These are phyloP conservation scores for Corylus avellana DNA, from an alignment of 306 rosid species.

Conservation along the genomic window DNA sequence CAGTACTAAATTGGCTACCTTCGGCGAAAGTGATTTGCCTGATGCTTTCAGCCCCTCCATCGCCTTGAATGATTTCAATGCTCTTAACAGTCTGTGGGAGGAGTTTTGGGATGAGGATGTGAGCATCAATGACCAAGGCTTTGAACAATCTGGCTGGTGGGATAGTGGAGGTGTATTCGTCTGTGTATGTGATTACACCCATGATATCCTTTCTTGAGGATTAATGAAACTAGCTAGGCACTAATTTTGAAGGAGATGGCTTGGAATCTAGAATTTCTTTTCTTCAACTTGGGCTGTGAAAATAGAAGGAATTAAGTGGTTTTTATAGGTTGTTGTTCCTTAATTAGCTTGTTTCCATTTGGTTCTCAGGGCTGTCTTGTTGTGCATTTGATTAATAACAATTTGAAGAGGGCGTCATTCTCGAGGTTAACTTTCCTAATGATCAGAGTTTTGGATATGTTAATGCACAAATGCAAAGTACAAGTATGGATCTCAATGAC, in stretches of 20 bases:
- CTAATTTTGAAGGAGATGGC: too few species aligned
- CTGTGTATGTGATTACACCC: conserved; percentile 1
- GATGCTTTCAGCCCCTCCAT: conserved; percentile 51
- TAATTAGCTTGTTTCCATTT: neutral
- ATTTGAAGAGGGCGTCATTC: neutral
- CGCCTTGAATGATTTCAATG: conserved; percentile 38
- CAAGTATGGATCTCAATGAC: too few species aligned
- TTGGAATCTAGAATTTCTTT: too few species aligned
- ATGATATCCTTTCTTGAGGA: neutral
- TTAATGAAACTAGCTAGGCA: neutral
- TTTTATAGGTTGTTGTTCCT: neutral
- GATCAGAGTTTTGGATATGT: too few species aligned
- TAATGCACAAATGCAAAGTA: too few species aligned
- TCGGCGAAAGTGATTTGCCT: conserved; percentile 42
- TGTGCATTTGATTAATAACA: neutral
- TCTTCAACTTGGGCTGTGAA: neutral
- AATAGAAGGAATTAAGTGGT: neutral
- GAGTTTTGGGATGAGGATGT: conserved; percentile 33
- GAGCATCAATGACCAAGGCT: conserved; percentile 40
- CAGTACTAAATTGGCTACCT: conserved; percentile 16
- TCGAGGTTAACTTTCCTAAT: neutral
- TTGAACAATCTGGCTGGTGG: conserved; percentile 38
- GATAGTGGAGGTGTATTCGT: conserved; percentile 26
- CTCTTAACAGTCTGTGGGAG: conserved; percentile 30
- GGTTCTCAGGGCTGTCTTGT: neutral